Conservation (phyloP, 2,329 filamentous ascomycete genomes). For the Allantophomopsis cytisporea region DNA sequence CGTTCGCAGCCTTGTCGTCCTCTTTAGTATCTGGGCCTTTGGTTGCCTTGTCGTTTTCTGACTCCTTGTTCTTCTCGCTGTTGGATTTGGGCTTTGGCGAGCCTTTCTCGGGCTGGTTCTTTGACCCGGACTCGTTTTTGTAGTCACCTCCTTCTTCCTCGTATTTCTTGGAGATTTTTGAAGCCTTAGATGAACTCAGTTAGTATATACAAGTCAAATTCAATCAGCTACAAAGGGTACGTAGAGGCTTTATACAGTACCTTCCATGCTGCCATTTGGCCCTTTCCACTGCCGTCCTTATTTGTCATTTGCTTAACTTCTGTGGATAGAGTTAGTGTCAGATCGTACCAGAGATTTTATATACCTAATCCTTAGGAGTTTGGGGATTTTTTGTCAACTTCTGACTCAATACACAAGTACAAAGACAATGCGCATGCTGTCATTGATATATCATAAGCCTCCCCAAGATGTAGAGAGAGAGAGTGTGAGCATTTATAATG, state of each 20-base stretch:
- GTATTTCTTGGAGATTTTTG: conserved; percentile 27
- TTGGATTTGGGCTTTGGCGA: conserved; percentile 21
- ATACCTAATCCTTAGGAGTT: too few species aligned
- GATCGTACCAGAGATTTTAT: too few species aligned
- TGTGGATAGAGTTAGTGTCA: conserved; percentile 1
- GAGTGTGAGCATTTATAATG: too few species aligned
- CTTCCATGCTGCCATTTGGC: conserved; percentile 32
- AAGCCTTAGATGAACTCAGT: conserved; percentile 14
- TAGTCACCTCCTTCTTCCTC: conserved; percentile 23
- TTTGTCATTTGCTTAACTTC: conserved; percentile 29
- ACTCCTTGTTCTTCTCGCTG: conserved; percentile 6
- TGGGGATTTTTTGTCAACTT: too few species aligned
- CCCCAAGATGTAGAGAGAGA: too few species aligned
- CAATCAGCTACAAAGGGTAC: background rate
- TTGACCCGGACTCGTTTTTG: conserved; percentile 24
- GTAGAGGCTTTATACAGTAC: conserved; percentile 5
- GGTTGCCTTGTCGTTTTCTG: conserved; percentile 2
- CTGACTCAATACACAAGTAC: too few species aligned
- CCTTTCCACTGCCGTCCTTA: conserved; percentile 29
- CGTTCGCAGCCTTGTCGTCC: conserved; percentile 1
- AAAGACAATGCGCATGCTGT: too few species aligned
- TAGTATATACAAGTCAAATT: background rate
- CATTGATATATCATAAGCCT: too few species aligned
- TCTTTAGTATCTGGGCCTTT: conserved; percentile 3
- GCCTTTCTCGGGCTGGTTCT: conserved; percentile 28